Conservation (phyloP, 306 rosid genomes). For the Trifolium dubium region DNA sequence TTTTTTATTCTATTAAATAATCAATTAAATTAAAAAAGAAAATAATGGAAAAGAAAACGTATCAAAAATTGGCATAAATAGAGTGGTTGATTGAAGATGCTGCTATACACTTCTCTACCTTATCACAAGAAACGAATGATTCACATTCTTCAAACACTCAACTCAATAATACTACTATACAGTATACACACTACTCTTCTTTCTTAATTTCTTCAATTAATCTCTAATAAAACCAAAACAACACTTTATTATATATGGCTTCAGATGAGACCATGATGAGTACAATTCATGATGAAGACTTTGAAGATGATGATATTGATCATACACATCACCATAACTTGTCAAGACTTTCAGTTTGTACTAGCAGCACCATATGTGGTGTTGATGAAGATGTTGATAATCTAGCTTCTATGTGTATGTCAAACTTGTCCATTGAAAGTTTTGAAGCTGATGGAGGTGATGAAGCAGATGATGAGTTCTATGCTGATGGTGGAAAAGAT, state of each 20-base stretch:
- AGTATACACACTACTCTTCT: background rate
- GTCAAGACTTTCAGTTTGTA: conserved; percentile 75
- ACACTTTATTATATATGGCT: background rate
- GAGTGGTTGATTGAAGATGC: conserved; percentile 40
- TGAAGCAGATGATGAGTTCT: conserved; percentile 59
- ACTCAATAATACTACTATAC: background rate
- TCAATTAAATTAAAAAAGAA: background rate
- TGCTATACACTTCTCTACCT: conserved; percentile 31
- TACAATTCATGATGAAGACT: conserved; percentile 54
- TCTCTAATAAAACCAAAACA: background rate
- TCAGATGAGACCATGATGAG: conserved; percentile 53
- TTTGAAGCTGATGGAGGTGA: conserved; percentile 49
- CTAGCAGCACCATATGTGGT: conserved; percentile 48
- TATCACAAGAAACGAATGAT: conserved; percentile 54
- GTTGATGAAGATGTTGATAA: conserved; percentile 41
- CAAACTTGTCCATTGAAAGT: conserved; percentile 61
- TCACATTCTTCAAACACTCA: conserved; percentile 36
- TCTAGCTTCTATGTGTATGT: conserved; percentile 47
- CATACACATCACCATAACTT: conserved; percentile 47
- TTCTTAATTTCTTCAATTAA: background rate
- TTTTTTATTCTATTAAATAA: background rate
- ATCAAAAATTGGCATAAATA: conserved; percentile 45
- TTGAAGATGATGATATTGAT: conserved; percentile 53
- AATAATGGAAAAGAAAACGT: too few relatives aligned
- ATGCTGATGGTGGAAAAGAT: conserved; percentile 45